Conservation (phyloP, 345 rosid species). For the Gossypium bickii region DNA sequence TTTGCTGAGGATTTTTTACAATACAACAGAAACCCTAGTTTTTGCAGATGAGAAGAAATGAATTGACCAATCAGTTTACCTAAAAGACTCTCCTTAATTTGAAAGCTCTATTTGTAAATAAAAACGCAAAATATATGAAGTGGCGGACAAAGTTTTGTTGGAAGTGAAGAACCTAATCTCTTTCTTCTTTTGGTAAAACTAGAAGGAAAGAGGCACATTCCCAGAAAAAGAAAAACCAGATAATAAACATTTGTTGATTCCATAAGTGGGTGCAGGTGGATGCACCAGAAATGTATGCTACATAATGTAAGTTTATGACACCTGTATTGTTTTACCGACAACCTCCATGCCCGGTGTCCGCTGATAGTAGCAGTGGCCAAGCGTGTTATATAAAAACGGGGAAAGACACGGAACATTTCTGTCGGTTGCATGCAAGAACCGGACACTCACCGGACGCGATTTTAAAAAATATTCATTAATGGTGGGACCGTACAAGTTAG, state of each 20-base stretch:
- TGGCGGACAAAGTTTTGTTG: neutral
- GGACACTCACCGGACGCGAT: constrained; percentile 25
- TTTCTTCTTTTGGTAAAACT: constrained; percentile 63
- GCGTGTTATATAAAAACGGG: constrained; percentile 2
- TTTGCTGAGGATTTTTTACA: neutral
- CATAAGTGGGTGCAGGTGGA: constrained; percentile 14
- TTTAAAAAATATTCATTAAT: neutral
- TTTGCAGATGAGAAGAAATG: constrained; percentile 13
- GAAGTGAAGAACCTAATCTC: constrained; percentile 37
- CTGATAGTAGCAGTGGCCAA: constrained; percentile 16
- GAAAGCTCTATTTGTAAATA: constrained; percentile 15
- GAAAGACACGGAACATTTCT: constrained; percentile 48
- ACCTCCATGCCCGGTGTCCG: constrained; percentile 45
- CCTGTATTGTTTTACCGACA: constrained; percentile 39
- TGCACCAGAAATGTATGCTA: constrained; percentile 31
- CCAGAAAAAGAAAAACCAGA: constrained; percentile 33
- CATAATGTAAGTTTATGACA: constrained; percentile 26
- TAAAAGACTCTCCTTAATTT: neutral
- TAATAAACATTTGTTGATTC: constrained; percentile 34
- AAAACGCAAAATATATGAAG: neutral
- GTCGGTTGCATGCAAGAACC: constrained; percentile 47
- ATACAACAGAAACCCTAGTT: constrained; percentile 46
- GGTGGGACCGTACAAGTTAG: constrained; percentile 29
- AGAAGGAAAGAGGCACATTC: constrained; percentile 19
- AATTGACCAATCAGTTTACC: neutral